Evolutionary conservation across 768 basidiomycete species (phyloP).

Genomic region (Lyophyllum shimeji): DNA sequence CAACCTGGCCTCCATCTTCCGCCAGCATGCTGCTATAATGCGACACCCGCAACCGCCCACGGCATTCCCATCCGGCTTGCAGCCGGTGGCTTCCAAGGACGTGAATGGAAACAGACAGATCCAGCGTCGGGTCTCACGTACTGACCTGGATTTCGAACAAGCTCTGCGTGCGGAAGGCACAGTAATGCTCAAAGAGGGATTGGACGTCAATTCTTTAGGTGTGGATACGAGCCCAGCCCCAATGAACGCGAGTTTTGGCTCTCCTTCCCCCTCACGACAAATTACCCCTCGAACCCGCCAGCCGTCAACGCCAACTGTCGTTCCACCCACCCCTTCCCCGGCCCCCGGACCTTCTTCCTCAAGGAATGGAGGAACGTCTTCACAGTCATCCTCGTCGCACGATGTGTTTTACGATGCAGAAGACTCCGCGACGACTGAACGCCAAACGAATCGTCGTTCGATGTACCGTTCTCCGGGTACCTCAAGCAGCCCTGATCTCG

Average conservation of each 20-base stretch:
- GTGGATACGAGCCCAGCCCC: slow-evolving; percentile 43
- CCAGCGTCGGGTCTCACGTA: slow-evolving; percentile 63
- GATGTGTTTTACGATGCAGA: slow-evolving; percentile 67
- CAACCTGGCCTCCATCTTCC: slow-evolving; percentile 72
- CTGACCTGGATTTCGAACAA: slow-evolving; percentile 82
- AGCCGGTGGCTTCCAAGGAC: slow-evolving; percentile 58
- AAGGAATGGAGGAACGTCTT: slow-evolving; percentile 29
- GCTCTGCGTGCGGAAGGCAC: slow-evolving; percentile 69
- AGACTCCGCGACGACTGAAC: slow-evolving; percentile 48
- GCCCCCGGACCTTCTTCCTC: slow-evolving; percentile 32
- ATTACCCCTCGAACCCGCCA: slow-evolving; percentile 35
- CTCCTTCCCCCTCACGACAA: slow-evolving; percentile 38
- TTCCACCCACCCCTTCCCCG: slow-evolving; percentile 70
- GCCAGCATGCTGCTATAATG: slow-evolving; percentile 45
- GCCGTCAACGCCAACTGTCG: slow-evolving; percentile 60
- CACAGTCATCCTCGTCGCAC: slow-evolving; percentile 54
- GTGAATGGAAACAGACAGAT: slow-evolving; percentile 32
- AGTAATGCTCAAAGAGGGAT: slow-evolving; percentile 65
- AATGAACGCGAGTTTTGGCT: slow-evolving; percentile 37
- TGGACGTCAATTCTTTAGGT: slow-evolving; percentile 70
- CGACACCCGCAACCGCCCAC: slow-evolving; percentile 37
- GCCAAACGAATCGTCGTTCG: slow-evolving; percentile 75
- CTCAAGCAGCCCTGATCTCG: slow-evolving; percentile 89
- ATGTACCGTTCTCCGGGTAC: slow-evolving; percentile 89
- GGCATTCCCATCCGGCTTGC: slow-evolving; percentile 50